Percentiles rank a stretch among this genome's conserved stretches.
Evolutionary conservation across 1,284 basidiomycete species (phyloP).

Genomic region (Marasmius tenuissimus): DNA sequence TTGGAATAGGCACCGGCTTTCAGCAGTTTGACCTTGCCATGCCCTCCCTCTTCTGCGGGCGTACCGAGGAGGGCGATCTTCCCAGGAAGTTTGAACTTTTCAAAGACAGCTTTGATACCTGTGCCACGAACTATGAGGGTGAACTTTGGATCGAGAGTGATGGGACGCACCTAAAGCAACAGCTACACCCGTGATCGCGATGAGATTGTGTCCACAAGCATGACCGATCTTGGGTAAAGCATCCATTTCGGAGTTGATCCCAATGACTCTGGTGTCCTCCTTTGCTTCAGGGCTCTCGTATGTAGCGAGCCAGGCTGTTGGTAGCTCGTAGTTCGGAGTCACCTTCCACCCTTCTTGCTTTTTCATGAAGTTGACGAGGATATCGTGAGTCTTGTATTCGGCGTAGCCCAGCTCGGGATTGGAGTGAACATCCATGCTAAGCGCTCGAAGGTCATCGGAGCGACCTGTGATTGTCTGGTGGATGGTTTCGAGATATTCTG

Average conservation of each 20-base stretch:
- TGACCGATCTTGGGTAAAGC: conserved; percentile 64
- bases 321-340: conserved; percentile 52
- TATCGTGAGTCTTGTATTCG: conserved; percentile 56
- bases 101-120: conserved; percentile 52
- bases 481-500: conserved; percentile 41
- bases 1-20: conserved; percentile 63
- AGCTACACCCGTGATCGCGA: conserved; percentile 72
- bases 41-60: conserved; percentile 77
- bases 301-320: conserved; percentile 72
- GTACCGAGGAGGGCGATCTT: conserved; percentile 76
- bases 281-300: conserved; percentile 52
- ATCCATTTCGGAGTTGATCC: conserved; percentile 66
- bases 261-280: conserved; percentile 51
- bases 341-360: conserved; percentile 57
- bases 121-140: not conserved
- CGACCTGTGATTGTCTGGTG: conserved; percentile 54
- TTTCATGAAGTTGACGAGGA: conserved; percentile 55
- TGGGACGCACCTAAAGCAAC: conserved; percentile 46
- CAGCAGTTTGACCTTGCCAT: conserved; percentile 66
- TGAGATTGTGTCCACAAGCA: conserved; percentile 80
- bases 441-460: conserved; percentile 50
- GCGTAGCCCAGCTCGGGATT: conserved; percentile 59
- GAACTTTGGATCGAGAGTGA: conserved; percentile 15
- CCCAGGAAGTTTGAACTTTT: conserved; percentile 58
- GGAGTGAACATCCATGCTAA: conserved; percentile 75